Evolutionary conservation across 176 grass and related monocot genomes (phyloP).

Genomic region (Lolium rigidum): DNA sequence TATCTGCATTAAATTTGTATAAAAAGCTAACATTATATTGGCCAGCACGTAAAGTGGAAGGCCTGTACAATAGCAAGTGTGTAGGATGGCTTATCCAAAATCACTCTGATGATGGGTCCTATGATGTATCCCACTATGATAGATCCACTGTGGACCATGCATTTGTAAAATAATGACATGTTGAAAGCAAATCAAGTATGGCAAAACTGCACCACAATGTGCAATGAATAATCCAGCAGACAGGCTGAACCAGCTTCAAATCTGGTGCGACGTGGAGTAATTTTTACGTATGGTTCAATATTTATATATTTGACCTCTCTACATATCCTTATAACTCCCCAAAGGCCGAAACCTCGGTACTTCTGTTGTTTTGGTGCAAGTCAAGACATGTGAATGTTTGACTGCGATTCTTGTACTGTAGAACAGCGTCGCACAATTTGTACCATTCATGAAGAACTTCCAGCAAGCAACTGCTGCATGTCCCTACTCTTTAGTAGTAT

Average conservation of each 20-base stretch:
- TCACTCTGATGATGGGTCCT: not conserved
- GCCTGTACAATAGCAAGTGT: constrained; percentile 1
- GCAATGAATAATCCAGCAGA: not conserved
- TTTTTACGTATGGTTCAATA: not conserved
- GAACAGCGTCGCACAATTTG: constrained; percentile 4
- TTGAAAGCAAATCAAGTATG: not conserved
- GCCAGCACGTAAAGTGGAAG: not conserved
- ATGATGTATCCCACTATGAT: not conserved
- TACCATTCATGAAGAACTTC: constrained; percentile 62
- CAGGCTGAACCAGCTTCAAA: not conserved
- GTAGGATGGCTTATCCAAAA: not conserved
- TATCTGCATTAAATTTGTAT: not conserved
- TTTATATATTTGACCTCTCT: constrained; percentile 11
- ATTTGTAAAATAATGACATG: no score
- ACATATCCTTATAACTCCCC: constrained; percentile 21
- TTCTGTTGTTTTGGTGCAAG: not conserved
- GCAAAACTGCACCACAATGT: not conserved
- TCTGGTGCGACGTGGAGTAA: not conserved
- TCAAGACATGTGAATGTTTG: not conserved
- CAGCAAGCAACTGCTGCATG: constrained; percentile 75
- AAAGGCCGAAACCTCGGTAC: not conserved
- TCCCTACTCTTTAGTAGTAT: constrained; percentile 24
- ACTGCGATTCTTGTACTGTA: not conserved
- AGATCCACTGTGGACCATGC: not conserved
- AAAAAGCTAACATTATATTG: not conserved